Base-by-base conservation (phyloP, 2,329 filamentous ascomycete genomes). In the Aspergillus pseudonomiae region DNA sequence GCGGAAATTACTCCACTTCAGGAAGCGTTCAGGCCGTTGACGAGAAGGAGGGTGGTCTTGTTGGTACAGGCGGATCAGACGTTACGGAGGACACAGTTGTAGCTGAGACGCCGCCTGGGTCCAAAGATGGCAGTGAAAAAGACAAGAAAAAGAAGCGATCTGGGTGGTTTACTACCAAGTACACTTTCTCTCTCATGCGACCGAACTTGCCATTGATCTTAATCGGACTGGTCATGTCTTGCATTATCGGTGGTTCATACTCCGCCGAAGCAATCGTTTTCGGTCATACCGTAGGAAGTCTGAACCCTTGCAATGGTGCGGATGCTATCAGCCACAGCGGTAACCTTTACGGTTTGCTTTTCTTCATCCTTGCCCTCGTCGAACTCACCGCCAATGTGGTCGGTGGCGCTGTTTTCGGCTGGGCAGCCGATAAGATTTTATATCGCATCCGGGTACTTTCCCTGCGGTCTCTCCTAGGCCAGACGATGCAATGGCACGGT, bases 401-500 rank as follows among this genome's bases (percentile, higher is more conserved):
- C n/a, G 88, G 86, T 65, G 86, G 86, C 77, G 81, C 82, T 4
- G 76, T 78, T 5, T 88, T 88, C 69, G 86, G 86, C 2, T 78
- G 81, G 63, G 78, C 87, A 0, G 85, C 89, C 0, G 89, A 91
- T 72, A 86, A 88, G 67, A 76, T 90, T 2, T 78, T 91, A 1
- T 88, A 87, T 72, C 84, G 81, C 53, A 83, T 90, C 16, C 83
- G 88, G 57, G 83, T 89, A 4, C 76, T 89, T 0, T 88, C 86
- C 0, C 84, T 91, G 70, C 84, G 86, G 6, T 86, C 88, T 0
- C 77, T 91, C 1, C 83, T 91, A 56, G 80, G 86, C 58, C 89
- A 91, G 74, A 87, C 88, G 59, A 77, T 90, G 62, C 82, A 88
- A 64, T 92, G 89, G 89, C 89, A 92, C 70, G 85, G 91, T 68